Base-by-base conservation (phyloP, 225 moss, liverwort and hornwort species). In the Asterella californica region DNA sequence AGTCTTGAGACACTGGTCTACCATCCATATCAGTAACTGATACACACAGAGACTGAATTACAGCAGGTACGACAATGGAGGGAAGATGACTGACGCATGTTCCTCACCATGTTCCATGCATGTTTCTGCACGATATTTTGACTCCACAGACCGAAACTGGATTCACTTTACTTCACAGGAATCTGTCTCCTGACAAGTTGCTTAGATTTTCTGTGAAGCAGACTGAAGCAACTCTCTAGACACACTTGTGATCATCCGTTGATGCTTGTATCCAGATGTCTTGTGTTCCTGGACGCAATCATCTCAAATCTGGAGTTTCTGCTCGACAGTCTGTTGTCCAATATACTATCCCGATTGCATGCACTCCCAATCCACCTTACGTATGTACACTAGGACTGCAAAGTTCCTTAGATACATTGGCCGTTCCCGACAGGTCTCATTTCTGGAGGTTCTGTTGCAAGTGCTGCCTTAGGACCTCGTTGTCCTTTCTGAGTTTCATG, bases 401-500 rank as follows among this genome's bases (percentile, higher is more conserved):
- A 47, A 32, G 6, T 46, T 5, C 25, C 42, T 42, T 2, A 42
- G 42, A 3, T 42, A 7, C 42, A 42, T 2, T 42, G 4, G 42
- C 42, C 42, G 42, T 24, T 27, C 47, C 17, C 32, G 53, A 32
- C 50, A 18, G 53, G 32, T 74, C 15, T 32, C 30, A 30, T 71
- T 54, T 74, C 49, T 36, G 45, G 10, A 34, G 67, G 34, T 69
- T 67, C 36, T 69, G 27, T 69, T 79, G 79, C 29, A 80, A 29
- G 61, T 79, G 76, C 61, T 70, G 80, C 76, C 70, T 80, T 19
- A 76, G 34, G n/a, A 62, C 60, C 12, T 80, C 83, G 38, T 83
- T 83, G 30, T 80, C 80, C 76, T 80, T 80, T 45, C 83, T 80
- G 0, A 83, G 83, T 70, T 83, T 83, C 80, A 80, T 71, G 1